phyloP scores from a whole-genome alignment of 2,329 filamentous ascomycete genomes.

The Fusarium praegraminearum region DNA sequence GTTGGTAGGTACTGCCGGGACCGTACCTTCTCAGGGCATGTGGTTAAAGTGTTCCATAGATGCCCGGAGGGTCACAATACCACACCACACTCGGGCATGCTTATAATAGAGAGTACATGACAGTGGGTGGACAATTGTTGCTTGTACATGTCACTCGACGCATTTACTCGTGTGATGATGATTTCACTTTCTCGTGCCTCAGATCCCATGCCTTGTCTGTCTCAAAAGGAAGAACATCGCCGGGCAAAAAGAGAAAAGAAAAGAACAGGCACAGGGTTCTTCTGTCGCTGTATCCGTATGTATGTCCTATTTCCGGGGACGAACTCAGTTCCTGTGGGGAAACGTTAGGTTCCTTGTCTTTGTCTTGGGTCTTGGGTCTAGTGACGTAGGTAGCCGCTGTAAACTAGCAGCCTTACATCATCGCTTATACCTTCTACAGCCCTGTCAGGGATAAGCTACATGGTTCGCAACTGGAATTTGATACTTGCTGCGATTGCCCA shows the following conservation, averaged over 20 bases:
- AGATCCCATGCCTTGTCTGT: neutral
- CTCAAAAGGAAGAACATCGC: slow-evolving; percentile 1
- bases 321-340: slow-evolving; percentile 16
- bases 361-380: slow-evolving; percentile 24
- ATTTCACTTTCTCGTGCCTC: slow-evolving; percentile 14
- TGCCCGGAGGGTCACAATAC: slow-evolving; percentile 17
- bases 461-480: slow-evolving; percentile 12
- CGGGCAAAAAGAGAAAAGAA: no score
- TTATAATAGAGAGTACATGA: neutral
- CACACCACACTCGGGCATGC: neutral
- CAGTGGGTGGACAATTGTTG: neutral
- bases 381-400: slow-evolving; percentile 42
- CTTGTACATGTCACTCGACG: slow-evolving; percentile 8
- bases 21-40: neutral
- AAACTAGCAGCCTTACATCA: slow-evolving; percentile 41
- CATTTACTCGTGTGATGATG: slow-evolving; percentile 18
- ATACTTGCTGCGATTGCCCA: slow-evolving; percentile 6
- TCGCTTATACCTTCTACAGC: slow-evolving; percentile 25
- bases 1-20: slow-evolving; percentile 14
- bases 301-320: slow-evolving; percentile 27
- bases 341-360: slow-evolving; percentile 13
- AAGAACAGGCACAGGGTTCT: slow-evolving; percentile 5
- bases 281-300: neutral
- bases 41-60: slow-evolving; percentile 8
- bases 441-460: slow-evolving; percentile 2